Evolutionary conservation across 352 stramenopile species (phyloP).

Genomic region (Plasmopara halstedii): DNA sequence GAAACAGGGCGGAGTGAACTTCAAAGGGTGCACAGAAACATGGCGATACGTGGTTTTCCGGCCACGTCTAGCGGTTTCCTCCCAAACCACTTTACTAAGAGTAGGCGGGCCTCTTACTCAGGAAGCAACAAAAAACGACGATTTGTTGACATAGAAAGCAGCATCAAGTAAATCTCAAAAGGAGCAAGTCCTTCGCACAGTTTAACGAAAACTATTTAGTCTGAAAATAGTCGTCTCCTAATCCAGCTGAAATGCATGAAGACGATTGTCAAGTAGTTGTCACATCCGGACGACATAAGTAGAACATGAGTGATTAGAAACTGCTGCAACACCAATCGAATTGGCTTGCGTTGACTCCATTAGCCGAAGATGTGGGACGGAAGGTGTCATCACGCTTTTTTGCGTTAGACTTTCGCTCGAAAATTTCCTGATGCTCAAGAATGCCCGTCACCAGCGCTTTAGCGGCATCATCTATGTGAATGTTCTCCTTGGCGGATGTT

Average conservation of each 20-base stretch:
- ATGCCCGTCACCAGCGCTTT: slow-evolving; percentile 78
- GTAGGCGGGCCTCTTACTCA: slow-evolving; percentile 5
- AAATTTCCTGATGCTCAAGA: slow-evolving; percentile 79
- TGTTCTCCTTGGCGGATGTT: slow-evolving; percentile 90
- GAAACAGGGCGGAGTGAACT: slow-evolving; percentile 17
- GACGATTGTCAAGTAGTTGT: no score
- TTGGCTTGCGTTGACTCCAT: slow-evolving; percentile 25
- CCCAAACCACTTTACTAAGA: slow-evolving; percentile 43
- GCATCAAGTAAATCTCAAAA: no score
- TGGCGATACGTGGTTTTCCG: slow-evolving; percentile 22
- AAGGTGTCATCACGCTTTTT: slow-evolving; percentile 70
- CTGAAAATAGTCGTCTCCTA: no score
- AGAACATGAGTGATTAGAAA: no score
- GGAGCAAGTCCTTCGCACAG: no score
- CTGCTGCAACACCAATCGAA: slow-evolving; percentile 83
- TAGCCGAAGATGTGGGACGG: slow-evolving; percentile 53
- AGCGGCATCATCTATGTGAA: slow-evolving; percentile 84
- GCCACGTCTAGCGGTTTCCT: slow-evolving; percentile 13
- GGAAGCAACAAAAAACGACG: slow-evolving; percentile 21
- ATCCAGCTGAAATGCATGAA: no score
- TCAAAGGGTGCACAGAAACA: slow-evolving; percentile 28
- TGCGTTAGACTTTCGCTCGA: slow-evolving; percentile 70
- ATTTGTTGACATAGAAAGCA: slow-evolving; percentile 5
- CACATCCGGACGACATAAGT: no score
- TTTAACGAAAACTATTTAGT: no score